Evolutionary conservation across 2,329 filamentous ascomycete genomes (phyloP).

Genomic region (Scytalidium lignicola): DNA sequence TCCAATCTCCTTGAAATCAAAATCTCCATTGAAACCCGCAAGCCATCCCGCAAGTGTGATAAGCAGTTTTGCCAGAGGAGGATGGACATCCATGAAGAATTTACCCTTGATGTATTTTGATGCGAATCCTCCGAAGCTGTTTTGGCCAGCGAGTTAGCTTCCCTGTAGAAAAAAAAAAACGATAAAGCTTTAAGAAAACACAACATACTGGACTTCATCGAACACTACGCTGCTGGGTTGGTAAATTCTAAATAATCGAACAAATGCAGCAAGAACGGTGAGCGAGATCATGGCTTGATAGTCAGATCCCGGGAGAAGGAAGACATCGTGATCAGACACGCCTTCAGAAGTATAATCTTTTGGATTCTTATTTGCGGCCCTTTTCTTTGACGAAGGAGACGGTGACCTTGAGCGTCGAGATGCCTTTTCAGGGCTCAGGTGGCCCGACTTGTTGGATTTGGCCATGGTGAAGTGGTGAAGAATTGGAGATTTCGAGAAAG

Average conservation of each 20-base stretch:
- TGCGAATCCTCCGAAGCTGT: slow-evolving; percentile 93
- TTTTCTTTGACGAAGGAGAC: slow-evolving; percentile 3
- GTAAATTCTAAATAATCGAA: slow-evolving; percentile 93
- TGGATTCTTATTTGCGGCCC: slow-evolving; percentile 12
- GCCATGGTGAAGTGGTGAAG: neutral
- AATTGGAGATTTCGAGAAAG: neutral
- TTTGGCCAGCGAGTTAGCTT: slow-evolving; percentile 10
- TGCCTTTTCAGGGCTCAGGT: neutral
- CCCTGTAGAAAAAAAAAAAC: slow-evolving; percentile 1
- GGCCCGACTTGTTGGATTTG: neutral
- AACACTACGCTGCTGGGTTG: slow-evolving; percentile 96
- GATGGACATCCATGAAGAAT: slow-evolving; percentile 99
- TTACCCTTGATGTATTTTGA: slow-evolving; percentile 98
- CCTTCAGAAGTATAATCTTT: slow-evolving; percentile 70
- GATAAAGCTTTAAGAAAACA: neutral
- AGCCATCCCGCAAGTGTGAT: slow-evolving; percentile 93
- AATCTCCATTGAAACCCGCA: slow-evolving; percentile 89
- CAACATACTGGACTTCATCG: slow-evolving; percentile 93
- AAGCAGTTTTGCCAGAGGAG: slow-evolving; percentile 91
- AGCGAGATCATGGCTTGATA: slow-evolving; percentile 71
- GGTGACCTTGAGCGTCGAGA: neutral
- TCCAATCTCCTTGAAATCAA: slow-evolving; percentile 99
- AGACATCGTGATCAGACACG: slow-evolving; percentile 86
- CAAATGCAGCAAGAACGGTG: slow-evolving; percentile 69
- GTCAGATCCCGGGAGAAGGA: slow-evolving; percentile 77